Evolutionary conservation across 2,329 filamentous ascomycete species (phyloP).

Genomic region (Whalleya microplaca): DNA sequence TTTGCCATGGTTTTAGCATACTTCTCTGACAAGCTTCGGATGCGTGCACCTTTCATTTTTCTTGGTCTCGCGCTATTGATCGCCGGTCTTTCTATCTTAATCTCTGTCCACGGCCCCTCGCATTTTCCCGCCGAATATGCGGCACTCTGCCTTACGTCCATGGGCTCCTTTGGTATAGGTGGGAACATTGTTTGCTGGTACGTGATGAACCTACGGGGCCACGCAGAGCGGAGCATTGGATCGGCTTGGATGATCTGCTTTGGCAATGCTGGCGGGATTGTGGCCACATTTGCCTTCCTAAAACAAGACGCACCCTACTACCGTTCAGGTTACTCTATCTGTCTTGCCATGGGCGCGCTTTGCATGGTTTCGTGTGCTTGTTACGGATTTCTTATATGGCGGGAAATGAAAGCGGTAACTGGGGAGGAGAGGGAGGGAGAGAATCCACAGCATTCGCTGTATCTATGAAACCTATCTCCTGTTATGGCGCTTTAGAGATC

Average conservation of each 20-base stretch:
- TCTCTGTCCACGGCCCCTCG: conserved; percentile 16
- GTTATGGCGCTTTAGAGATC: too few relatives aligned
- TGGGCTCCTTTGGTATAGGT: conserved; percentile 38
- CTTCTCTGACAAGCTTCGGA: neutral
- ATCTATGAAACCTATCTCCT: neutral
- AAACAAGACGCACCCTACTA: conserved; percentile 34
- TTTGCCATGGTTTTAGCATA: conserved; percentile 33
- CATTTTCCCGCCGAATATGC: conserved; percentile 42
- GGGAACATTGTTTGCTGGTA: conserved; percentile 42
- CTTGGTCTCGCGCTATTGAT: conserved; percentile 27
- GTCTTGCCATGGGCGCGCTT: conserved; percentile 6
- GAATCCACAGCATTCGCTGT: neutral
- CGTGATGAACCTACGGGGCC: conserved; percentile 44
- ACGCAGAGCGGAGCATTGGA: conserved; percentile 36
- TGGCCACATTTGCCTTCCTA: conserved; percentile 36
- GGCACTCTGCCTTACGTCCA: conserved; percentile 43
- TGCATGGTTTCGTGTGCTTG: conserved; percentile 2
- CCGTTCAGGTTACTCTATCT: conserved; percentile 31
- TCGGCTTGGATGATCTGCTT: conserved; percentile 38
- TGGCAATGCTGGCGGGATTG: conserved; percentile 38
- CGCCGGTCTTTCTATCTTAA: conserved; percentile 32
- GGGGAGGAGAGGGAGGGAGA: neutral
- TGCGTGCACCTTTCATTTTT: conserved; percentile 32
- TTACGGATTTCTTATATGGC: conserved; percentile 8
- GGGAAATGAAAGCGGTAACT: neutral